Base-by-base conservation (phyloP, 768 basidiomycete species). In the Lactarius evosmus region DNA sequence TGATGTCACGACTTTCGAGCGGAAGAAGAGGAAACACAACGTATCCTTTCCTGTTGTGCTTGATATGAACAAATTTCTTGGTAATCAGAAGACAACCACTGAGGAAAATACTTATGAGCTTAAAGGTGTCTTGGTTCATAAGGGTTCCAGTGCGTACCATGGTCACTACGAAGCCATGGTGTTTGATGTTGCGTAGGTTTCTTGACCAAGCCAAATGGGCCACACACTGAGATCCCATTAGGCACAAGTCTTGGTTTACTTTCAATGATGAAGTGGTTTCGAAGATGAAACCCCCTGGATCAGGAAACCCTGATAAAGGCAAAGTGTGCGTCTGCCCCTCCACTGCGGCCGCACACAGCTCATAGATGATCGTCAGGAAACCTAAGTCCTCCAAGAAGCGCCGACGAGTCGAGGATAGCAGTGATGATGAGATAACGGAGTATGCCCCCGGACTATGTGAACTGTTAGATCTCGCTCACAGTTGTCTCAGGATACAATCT, bases 211-310 rank as follows among this genome's bases (percentile, higher is more conserved):
- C 22, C 40, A 56, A 51, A 25, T 11, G n/a, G 50, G 50, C 16
- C 14, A 29, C 25, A 34, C 46, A 46, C 59, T 46, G 27, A 50
- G 56, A 44, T 56, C 40, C 51, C 29, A 33, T 38, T 63, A 93
- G 90, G 56, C 80, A 80, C 54, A 74, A 80, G 44, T 80, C 86
- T 19, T 98, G 96, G 95, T 95, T 87, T 72, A 86, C 89, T 65
- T 98, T 93, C 75, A 95, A 96, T 69, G 96, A 98, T 71, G 96
- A 98, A 72, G 75, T 75, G 4, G 92, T 96, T 4, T 86, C 85
- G 0, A 82, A 79, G 69, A 84, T 88, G 60, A 77, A 82, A 55
- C 75, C 78, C 30, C 76, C 87, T 82, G 82, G 32, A 80, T 83
- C 61, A 50, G 72, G 69, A 41, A 66, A 68, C 56, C 72, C 69